Evolutionary conservation across 2,329 filamentous ascomycete species (phyloP).

Genomic region (Nectriaceae sp.): DNA sequence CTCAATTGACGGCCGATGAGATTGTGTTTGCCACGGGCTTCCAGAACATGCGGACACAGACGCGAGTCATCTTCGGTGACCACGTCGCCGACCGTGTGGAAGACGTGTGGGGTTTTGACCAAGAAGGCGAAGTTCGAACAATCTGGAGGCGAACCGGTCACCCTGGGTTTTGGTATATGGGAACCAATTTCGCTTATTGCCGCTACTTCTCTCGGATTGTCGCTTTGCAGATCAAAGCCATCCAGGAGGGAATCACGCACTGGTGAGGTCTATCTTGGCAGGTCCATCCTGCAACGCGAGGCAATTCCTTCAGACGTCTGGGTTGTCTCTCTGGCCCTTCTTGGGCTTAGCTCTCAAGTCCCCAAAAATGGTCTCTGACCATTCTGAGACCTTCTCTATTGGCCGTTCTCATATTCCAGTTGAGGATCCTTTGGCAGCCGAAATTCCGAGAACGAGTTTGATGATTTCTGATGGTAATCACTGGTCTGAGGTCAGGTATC

Average conservation of each 20-base stretch:
- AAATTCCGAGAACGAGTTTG: no score
- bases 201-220: slow-evolving; percentile 11
- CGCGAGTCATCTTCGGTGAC: slow-evolving; percentile 37
- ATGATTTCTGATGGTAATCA: no score
- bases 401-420: no score
- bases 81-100: slow-evolving; percentile 30
- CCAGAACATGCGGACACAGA: slow-evolving; percentile 38
- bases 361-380: no score
- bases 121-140: slow-evolving; percentile 13
- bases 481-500: no score
- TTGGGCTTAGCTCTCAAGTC: no score
- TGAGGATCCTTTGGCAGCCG: no score
- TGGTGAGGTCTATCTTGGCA: no score
- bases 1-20: slow-evolving; percentile 39
- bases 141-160: slow-evolving; percentile 16
- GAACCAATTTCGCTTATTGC: slow-evolving; percentile 11
- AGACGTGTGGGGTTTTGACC: slow-evolving; percentile 11
- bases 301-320: no score
- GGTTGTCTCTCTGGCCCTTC: no score
- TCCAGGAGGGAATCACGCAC: slow-evolving; percentile 6
- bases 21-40: slow-evolving; percentile 47
- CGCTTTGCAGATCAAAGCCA: slow-evolving; percentile 15
- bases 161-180: slow-evolving; percentile 14
- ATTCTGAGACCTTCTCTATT: no score
- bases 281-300: no score